Percentiles rank a stretch among this genome's conserved stretches.
Evolutionary conservation across 2,329 filamentous ascomycete species (phyloP).

Genomic region (Xenosphaeropsis pyriputrescens): DNA sequence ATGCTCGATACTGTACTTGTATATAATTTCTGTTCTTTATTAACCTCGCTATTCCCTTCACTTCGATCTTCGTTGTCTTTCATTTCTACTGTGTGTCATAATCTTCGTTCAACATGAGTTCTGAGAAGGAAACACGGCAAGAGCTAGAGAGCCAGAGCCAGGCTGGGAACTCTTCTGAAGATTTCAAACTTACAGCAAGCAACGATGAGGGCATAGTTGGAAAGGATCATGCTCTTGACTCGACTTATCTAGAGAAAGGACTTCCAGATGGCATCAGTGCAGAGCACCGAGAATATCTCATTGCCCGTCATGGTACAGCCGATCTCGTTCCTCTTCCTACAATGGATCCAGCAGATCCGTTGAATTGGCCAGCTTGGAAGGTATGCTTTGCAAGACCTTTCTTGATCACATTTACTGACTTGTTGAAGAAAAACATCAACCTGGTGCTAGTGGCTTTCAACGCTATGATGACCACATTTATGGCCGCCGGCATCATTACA

Average conservation of each 20-base stretch:
- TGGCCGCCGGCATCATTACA: conserved; percentile 31
- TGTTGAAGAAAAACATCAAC: conserved; percentile 27
- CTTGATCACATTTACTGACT: conserved; percentile 1
- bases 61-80: too few relatives aligned
- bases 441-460: conserved; percentile 34
- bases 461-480: conserved; percentile 36
- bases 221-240: conserved; percentile 1
- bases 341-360: conserved; percentile 32
- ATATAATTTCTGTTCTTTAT: too few relatives aligned
- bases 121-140: too few relatives aligned
- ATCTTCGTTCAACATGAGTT: too few relatives aligned
- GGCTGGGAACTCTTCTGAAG: too few relatives aligned
- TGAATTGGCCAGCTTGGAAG: conserved; percentile 38
- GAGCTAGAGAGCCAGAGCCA: too few relatives aligned
- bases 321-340: conserved; percentile 34
- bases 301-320: conserved; percentile 33
- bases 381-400: conserved; percentile 10
- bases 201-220: neutral
- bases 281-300: conserved; percentile 30
- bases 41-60: too few relatives aligned
- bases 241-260: conserved; percentile 1
- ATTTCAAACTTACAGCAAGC: too few relatives aligned
- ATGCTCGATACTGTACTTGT: too few relatives aligned
- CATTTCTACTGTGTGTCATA: too few relatives aligned
- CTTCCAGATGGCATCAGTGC: neutral